A percentile compares a stretch with the other conserved stretches of the same genome.
These are phyloP conservation scores for Cyathus striatus DNA, from an alignment of 768 basidiomycete species.

Conservation along the genomic window DNA sequence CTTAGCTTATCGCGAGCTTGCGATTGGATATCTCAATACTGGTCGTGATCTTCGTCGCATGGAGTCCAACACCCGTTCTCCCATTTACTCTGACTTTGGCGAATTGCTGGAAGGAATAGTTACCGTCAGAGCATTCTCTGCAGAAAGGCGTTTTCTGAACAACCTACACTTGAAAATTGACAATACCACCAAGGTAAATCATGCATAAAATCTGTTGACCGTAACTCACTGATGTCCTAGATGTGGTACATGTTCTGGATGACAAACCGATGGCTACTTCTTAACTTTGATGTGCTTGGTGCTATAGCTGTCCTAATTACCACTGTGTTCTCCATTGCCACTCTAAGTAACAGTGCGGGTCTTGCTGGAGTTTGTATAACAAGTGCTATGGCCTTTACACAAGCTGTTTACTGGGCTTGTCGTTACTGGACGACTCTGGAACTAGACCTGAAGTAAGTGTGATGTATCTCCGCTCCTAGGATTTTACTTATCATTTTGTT, in stretches of 20 bases:
- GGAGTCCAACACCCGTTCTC: slow-evolving; percentile 84
- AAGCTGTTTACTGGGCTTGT: slow-evolving; percentile 50
- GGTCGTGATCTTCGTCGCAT: slow-evolving; percentile 84
- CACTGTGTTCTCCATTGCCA: slow-evolving; percentile 69
- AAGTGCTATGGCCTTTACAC: slow-evolving; percentile 53
- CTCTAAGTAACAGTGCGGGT: slow-evolving; percentile 48
- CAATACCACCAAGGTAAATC: slow-evolving; percentile 60
- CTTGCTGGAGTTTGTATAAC: slow-evolving; percentile 73
- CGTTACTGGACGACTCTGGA: slow-evolving; percentile 58
- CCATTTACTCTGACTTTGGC: slow-evolving; percentile 79
- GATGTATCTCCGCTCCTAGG: background rate
- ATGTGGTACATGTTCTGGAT: slow-evolving; percentile 91
- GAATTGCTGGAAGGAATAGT: slow-evolving; percentile 86
- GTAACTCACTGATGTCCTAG: slow-evolving; percentile 19
- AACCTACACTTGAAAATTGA: slow-evolving; percentile 72
- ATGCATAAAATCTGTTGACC: background rate
- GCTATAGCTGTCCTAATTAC: slow-evolving; percentile 71
- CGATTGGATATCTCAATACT: slow-evolving; percentile 71
- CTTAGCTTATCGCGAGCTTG: slow-evolving; percentile 63
- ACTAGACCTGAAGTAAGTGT: slow-evolving; percentile 66
- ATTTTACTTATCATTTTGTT: slow-evolving; percentile 5
- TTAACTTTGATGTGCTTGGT: slow-evolving; percentile 80
- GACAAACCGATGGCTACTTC: slow-evolving; percentile 80
- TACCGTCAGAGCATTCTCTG: slow-evolving; percentile 87
- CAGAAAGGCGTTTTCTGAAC: slow-evolving; percentile 73